Evolutionary conservation across 257 asterid genomes (phyloP).

Genomic region (Primulina eburnea): DNA sequence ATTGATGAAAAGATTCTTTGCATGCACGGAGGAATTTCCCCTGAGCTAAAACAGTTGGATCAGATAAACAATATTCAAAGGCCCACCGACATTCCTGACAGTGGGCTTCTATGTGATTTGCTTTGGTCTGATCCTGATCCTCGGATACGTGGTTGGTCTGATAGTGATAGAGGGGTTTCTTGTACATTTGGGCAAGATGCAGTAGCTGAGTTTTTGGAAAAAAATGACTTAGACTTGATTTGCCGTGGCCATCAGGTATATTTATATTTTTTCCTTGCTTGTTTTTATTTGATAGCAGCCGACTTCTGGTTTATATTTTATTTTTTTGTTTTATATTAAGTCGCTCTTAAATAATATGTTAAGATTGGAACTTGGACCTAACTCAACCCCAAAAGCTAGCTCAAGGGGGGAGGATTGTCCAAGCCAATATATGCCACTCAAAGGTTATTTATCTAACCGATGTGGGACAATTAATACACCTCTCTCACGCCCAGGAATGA

Average conservation of each 20-base stretch:
- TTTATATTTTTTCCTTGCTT: neutral
- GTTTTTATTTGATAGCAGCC: neutral
- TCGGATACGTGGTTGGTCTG: constrained; percentile 61
- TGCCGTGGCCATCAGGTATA: constrained; percentile 88
- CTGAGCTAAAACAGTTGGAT: constrained; percentile 51
- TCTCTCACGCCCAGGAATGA: too few relatives aligned
- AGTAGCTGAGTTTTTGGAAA: constrained; percentile 62
- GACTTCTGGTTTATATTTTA: neutral
- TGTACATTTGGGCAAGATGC: constrained; percentile 72
- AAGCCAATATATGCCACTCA: too few relatives aligned
- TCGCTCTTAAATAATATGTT: neutral
- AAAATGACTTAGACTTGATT: constrained; percentile 66
- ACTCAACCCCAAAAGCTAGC: too few relatives aligned
- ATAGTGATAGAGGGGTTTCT: constrained; percentile 78
- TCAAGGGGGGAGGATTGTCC: too few relatives aligned
- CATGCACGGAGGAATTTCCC: constrained; percentile 89
- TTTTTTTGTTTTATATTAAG: neutral
- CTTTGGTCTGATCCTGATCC: constrained; percentile 86
- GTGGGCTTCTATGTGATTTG: constrained; percentile 71
- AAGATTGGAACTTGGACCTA: too few relatives aligned
- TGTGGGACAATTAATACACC: too few relatives aligned
- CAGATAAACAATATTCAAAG: constrained; percentile 56
- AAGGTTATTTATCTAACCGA: too few relatives aligned
- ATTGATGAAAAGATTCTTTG: constrained; percentile 51
- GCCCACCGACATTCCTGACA: constrained; percentile 74